Percentiles rank a stretch among this genome's conserved stretches.
phyloP scores from a whole-genome alignment of 2,329 filamentous ascomycete species.

The Beauveria medogensis region DNA sequence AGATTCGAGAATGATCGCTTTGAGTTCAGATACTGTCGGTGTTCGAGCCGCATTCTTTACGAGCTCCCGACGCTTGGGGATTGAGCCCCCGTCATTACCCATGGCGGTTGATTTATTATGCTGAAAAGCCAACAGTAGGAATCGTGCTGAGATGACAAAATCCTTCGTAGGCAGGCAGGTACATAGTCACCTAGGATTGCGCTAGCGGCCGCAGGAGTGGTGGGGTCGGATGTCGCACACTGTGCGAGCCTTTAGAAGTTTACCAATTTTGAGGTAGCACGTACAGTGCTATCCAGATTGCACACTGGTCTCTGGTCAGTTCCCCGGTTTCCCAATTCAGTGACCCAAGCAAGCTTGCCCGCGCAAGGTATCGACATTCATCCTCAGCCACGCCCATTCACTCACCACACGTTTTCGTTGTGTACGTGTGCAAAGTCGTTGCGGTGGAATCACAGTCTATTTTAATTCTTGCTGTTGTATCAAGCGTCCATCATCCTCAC shows the following conservation, averaged over 20 bases:
- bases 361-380: neutral
- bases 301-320: neutral
- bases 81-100: constrained; percentile 97
- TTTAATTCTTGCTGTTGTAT: neutral
- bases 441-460: neutral
- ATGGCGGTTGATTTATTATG: constrained; percentile 40
- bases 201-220: neutral
- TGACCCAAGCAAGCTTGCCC: neutral
- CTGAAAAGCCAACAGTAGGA: neutral
- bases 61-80: constrained; percentile 89
- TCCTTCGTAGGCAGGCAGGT: too few relatives aligned
- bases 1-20: constrained; percentile 78
- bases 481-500: neutral
- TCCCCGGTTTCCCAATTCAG: neutral
- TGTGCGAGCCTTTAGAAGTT: neutral
- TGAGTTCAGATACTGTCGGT: constrained; percentile 76
- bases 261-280: too few relatives aligned
- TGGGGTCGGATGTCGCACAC: constrained; percentile 4
- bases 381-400: neutral
- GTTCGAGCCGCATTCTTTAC: constrained; percentile 86
- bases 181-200: neutral
- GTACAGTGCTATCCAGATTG: neutral
- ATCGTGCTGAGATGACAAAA: neutral
- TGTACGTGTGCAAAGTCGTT: constrained; percentile 1
- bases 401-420: neutral